A percentile compares a stretch with the other conserved stretches of the same genome.
Evolutionary conservation across 2,329 filamentous ascomycete species (phyloP).

Genomic region (Acephala macrosclerotiorum): DNA sequence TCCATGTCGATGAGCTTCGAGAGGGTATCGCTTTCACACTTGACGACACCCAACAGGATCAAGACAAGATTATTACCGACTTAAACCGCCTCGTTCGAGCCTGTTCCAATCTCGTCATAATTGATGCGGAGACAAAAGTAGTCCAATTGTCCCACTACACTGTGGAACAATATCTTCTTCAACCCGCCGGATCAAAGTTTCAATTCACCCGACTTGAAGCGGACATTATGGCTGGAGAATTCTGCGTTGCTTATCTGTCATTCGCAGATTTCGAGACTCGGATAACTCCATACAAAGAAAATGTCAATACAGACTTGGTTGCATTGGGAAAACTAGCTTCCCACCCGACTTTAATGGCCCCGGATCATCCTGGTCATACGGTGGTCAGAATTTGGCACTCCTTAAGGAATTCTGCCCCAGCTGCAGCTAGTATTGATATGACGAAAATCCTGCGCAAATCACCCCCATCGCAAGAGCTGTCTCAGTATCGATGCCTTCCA

Average conservation of each 20-base stretch:
- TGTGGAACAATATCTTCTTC: conserved; percentile 30
- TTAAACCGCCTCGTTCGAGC: conserved; percentile 24
- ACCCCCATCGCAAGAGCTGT: neutral
- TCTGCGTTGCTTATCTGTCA: conserved; percentile 29
- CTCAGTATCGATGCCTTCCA: conserved; percentile 2
- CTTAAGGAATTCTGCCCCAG: neutral
- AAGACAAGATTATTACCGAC: conserved; percentile 23
- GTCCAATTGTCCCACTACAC: conserved; percentile 32
- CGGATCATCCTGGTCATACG: conserved; percentile 4
- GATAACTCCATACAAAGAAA: conserved; percentile 19
- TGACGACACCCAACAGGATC: conserved; percentile 20
- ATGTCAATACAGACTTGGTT: conserved; percentile 17
- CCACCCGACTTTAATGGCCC: neutral
- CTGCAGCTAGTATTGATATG: neutral
- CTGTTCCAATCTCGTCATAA: conserved; percentile 25
- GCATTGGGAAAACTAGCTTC: conserved; percentile 17
- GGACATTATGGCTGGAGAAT: conserved; percentile 23
- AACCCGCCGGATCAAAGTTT: neutral
- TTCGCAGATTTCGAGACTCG: conserved; percentile 30
- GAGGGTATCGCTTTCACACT: conserved; percentile 30
- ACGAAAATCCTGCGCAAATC: neutral
- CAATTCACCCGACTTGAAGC: conserved; percentile 22
- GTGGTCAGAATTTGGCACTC: conserved; percentile 16
- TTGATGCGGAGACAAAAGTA: conserved; percentile 21
- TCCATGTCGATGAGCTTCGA: conserved; percentile 25